These are phyloP conservation scores for Termitomyces sp. DNA, from an alignment of 768 basidiomycete genomes.

Conservation along the genomic window DNA sequence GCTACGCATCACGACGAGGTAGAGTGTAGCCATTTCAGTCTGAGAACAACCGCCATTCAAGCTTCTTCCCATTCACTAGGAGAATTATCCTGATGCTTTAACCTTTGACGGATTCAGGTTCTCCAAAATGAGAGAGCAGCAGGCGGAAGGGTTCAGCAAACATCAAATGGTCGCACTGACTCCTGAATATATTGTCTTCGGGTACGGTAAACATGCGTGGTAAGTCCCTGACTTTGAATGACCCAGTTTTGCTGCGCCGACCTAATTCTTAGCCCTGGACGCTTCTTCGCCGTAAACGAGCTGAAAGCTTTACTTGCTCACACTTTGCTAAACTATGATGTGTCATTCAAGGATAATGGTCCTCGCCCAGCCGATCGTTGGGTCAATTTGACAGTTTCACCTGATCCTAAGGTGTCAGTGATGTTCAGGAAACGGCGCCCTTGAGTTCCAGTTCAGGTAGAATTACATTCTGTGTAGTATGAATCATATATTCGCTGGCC, in stretches of 20 bases:
- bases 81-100: too few relatives aligned
- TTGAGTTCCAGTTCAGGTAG: not conserved
- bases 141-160: too few relatives aligned
- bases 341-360: too few relatives aligned
- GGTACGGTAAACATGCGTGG: conserved; percentile 14
- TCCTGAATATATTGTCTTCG: conserved; percentile 6
- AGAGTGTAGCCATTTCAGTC: not conserved
- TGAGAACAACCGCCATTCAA: not conserved
- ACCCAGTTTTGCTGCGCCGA: too few relatives aligned
- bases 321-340: conserved; percentile 37
- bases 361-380: conserved; percentile 1
- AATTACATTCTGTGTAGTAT: not conserved
- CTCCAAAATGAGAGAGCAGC: too few relatives aligned
- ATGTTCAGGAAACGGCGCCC: conserved; percentile 12
- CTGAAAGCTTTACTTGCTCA: conserved; percentile 35
- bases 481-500: too few relatives aligned
- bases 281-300: conserved; percentile 37
- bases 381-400: not conserved
- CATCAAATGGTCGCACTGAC: conserved; percentile 9
- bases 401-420: conserved; percentile 7
- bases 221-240: not conserved
- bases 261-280: conserved; percentile 27
- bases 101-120: too few relatives aligned
- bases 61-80: not conserved
- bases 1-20: conserved; percentile 13